phyloP scores from a whole-genome alignment of 2,329 filamentous ascomycete species.

The Aspergillus caelatus region DNA sequence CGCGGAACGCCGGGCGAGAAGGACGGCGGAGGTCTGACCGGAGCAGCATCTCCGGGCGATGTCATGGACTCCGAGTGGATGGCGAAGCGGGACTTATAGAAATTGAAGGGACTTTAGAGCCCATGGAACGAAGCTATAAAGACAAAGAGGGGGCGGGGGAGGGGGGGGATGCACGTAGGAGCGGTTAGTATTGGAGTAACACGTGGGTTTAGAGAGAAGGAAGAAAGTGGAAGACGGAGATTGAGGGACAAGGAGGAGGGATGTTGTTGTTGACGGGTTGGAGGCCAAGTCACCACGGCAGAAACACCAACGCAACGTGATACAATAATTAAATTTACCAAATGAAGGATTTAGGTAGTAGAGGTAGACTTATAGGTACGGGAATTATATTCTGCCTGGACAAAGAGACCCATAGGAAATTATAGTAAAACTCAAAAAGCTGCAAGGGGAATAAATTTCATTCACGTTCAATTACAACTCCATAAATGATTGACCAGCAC shows the following conservation, averaged over 20 bases:
- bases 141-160: not conserved
- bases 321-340: constrained; percentile 10
- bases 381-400: not conserved
- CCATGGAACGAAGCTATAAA: constrained; percentile 29
- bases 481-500: not conserved
- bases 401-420: not conserved
- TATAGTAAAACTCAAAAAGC: not conserved
- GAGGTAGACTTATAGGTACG: not conserved
- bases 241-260: not conserved
- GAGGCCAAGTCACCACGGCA: constrained; percentile 21
- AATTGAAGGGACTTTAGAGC: constrained; percentile 26
- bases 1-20: constrained; percentile 68
- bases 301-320: constrained; percentile 22
- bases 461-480: not conserved
- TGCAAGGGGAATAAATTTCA: not conserved
- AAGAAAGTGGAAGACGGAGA: not conserved
- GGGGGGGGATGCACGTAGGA: not conserved
- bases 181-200: not conserved
- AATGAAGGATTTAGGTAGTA: not conserved
- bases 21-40: constrained; percentile 69
- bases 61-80: constrained; percentile 62
- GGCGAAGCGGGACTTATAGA: constrained; percentile 24
- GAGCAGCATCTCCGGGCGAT: constrained; percentile 65
- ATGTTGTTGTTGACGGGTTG: constrained; percentile 13
- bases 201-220: constrained; percentile 5